phyloP scores from a whole-genome alignment of 352 stramenopile species.

The Pythium grandisporangium region DNA sequence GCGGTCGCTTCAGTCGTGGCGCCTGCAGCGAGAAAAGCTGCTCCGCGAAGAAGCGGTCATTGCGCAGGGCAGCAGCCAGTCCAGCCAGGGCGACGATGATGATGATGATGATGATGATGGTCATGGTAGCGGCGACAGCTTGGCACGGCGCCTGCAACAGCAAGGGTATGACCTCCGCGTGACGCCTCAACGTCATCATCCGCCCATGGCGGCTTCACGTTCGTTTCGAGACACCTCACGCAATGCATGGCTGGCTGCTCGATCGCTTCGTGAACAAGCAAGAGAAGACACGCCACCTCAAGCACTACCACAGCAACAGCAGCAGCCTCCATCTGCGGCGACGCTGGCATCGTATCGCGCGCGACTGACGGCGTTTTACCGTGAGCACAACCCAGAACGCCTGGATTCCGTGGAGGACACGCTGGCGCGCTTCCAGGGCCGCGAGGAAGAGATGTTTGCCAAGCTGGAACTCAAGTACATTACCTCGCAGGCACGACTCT shows the following conservation, averaged over 20 bases:
- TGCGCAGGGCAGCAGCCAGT: background rate
- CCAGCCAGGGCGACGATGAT: background rate
- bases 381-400: slow-evolving; percentile 55
- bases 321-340: background rate
- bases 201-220: slow-evolving; percentile 4
- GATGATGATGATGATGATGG: background rate
- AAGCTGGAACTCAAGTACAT: slow-evolving; percentile 66
- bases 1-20: slow-evolving; percentile 57
- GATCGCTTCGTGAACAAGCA: slow-evolving; percentile 13
- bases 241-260: slow-evolving; percentile 14
- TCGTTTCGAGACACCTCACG: slow-evolving; percentile 23
- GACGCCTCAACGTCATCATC: background rate
- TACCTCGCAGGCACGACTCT: slow-evolving; percentile 13
- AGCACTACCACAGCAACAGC: background rate
- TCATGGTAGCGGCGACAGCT: slow-evolving; percentile 11
- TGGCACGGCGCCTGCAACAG: slow-evolving; percentile 32
- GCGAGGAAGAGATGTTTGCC: slow-evolving; percentile 59
- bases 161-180: slow-evolving; percentile 37
- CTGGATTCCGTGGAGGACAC: slow-evolving; percentile 41
- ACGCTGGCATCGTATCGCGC: slow-evolving; percentile 13
- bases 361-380: slow-evolving; percentile 53
- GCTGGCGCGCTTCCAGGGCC: slow-evolving; percentile 38
- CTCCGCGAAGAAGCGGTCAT: slow-evolving; percentile 12
- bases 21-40: slow-evolving; percentile 35
- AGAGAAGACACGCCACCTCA: background rate